Evolutionary conservation across 345 rosid species (phyloP).

Genomic region (Eucalyptus curtisii): DNA sequence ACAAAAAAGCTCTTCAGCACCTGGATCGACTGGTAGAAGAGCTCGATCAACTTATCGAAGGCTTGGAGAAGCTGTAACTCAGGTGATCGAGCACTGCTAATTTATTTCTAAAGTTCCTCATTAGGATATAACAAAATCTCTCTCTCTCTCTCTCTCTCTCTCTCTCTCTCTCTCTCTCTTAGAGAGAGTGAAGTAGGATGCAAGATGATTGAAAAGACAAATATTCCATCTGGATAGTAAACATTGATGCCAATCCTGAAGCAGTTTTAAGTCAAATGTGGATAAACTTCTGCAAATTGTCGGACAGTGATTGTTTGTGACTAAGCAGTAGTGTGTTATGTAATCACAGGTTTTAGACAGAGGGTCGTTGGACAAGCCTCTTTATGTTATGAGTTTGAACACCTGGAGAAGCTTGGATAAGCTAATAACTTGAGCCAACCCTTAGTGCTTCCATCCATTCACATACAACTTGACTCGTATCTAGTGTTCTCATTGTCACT

Average conservation of each 20-base stretch:
- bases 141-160: not conserved
- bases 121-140: not conserved
- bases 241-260: not conserved
- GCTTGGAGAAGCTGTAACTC: conserved; percentile 43
- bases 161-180: not conserved
- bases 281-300: not conserved
- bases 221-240: not conserved
- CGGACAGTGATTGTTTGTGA: not conserved
- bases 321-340: not conserved
- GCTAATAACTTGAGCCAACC: not conserved
- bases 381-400: not conserved
- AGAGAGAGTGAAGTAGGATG: not conserved
- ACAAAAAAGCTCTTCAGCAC: not conserved
- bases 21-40: conserved; percentile 11
- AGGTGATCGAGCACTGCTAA: conserved; percentile 28
- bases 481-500: not conserved
- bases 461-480: not conserved
- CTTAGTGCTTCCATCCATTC: not conserved
- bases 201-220: not conserved
- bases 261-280: not conserved
- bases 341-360: not conserved
- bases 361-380: not conserved
- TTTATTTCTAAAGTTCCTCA: not conserved
- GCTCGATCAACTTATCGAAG: conserved; percentile 17
- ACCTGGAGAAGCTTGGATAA: not conserved